Base-by-base conservation (phyloP, 176 grass and related monocot genomes). In the Otatea glauca region DNA sequence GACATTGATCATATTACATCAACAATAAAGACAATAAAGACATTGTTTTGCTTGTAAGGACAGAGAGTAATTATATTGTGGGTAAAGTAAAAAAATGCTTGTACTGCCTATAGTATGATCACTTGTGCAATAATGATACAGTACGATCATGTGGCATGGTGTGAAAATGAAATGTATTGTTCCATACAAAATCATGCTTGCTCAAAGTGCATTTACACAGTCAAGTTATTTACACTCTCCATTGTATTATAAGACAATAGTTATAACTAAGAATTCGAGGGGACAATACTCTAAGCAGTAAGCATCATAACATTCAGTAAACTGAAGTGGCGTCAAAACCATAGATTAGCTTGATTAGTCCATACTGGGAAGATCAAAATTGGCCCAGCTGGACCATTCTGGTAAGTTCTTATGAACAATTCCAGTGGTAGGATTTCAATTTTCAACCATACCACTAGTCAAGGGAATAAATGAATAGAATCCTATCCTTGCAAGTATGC, bases 251-350 rank as follows among this genome's bases (percentile, higher is more conserved):
- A 2, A 25, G 49, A 16, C 15, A 76, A 54, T 72, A 23, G 43
- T 75, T 75, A 82, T 14, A 21, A 78, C 60, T 53, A 72, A 71
- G 54, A 71, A 63, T 54, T 64, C 55, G 63, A 79, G 29, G 34
- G 56, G 14, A 44, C 43, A 72, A 86, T 60, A 54, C 43, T 42
- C n/a, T n/a, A n/a, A n/a, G 24, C 44, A 43, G 44, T 80, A 86
- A 27, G 47, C 66, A 41, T 29, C 17, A 41, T 61, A 29, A 23
- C 1, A 50, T 70, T 81, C 47, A 23, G 14, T 79, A 55, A 84
- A 67, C n/a, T 59, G 18, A 84, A 72, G 74, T n/a, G n/a, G n/a
- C n/a, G n/a, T n/a, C n/a, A n/a, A n/a, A 66, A 62, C 34, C 9
- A 55, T 34, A 1, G 34, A 1, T 34, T 34, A n/a, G n/a, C n/a